Conservation (phyloP, 2,329 filamentous ascomycete genomes). For the Phyllosticta capitalensis region DNA sequence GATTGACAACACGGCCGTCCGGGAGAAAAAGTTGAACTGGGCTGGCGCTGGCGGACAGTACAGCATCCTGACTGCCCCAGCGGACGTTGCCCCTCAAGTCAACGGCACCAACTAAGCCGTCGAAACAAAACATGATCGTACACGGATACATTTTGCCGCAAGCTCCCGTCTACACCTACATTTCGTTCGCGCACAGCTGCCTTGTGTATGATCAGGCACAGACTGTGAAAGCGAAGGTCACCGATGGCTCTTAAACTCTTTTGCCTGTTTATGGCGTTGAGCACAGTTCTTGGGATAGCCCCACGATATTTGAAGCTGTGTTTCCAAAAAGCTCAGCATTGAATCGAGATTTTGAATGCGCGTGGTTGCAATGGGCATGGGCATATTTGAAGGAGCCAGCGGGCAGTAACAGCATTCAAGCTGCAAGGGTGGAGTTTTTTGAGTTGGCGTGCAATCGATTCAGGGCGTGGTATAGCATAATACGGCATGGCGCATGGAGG, state of each 20-base stretch:
- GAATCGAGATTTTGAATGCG: neutral
- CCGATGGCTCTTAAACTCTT: neutral
- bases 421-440: neutral
- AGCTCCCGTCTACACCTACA: neutral
- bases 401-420: neutral
- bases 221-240: neutral
- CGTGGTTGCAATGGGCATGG: neutral
- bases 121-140: neutral
- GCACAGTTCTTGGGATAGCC: neutral
- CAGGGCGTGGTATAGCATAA: neutral
- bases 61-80: constrained; percentile 48
- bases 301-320: neutral
- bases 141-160: neutral
- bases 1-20: constrained; percentile 77
- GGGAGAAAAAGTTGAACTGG: constrained; percentile 62
- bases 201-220: neutral
- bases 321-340: neutral
- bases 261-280: neutral
- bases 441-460: too few relatives aligned
- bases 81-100: constrained; percentile 1
- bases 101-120: constrained; percentile 1
- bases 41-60: constrained; percentile 88
- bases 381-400: neutral
- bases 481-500: neutral
- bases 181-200: neutral